phyloP scores from a whole-genome alignment of 495 filamentous ascomycete species.

The Aspergillus homomorphus region DNA sequence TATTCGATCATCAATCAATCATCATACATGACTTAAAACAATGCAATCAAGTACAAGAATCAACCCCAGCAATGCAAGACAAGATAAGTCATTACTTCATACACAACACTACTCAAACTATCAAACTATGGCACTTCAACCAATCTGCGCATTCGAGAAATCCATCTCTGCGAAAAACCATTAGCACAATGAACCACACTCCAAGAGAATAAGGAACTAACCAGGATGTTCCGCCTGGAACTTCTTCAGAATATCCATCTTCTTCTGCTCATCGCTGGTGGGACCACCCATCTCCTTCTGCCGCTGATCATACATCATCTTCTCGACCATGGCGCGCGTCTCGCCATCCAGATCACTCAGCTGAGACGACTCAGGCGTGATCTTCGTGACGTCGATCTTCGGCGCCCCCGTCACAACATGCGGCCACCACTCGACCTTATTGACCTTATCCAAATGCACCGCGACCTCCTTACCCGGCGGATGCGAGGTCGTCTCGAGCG shows the following conservation, averaged over 20 bases:
- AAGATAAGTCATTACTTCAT: conserved; percentile 32
- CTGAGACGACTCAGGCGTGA: conserved; percentile 87
- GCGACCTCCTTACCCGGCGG: conserved; percentile 69
- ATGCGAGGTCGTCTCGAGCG: conserved; percentile 65
- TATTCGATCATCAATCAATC: conserved; percentile 12
- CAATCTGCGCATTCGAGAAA: conserved; percentile 48
- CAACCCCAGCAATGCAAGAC: background rate
- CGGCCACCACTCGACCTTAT: conserved; percentile 98
- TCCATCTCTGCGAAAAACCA: conserved; percentile 40
- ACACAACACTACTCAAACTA: conserved; percentile 9
- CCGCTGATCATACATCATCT: conserved; percentile 99
- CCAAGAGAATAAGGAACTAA: conserved; percentile 50
- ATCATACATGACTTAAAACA: too few species aligned
- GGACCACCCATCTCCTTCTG: conserved; percentile 92
- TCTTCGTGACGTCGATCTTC: conserved; percentile 91
- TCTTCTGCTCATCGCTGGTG: conserved; percentile 88
- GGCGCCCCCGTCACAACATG: conserved; percentile 77
- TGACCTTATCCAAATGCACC: conserved; percentile 92
- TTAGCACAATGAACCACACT: conserved; percentile 14
- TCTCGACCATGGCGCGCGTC: conserved; percentile 98
- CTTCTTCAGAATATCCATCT: conserved; percentile 86
- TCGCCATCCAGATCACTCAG: conserved; percentile 91
- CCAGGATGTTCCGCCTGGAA: conserved; percentile 86
- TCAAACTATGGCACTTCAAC: conserved; percentile 19
- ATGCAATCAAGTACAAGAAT: conserved; percentile 4